Conservation (phyloP, 768 basidiomycete species). For the Rhodosporidiobolus sp. region DNA sequence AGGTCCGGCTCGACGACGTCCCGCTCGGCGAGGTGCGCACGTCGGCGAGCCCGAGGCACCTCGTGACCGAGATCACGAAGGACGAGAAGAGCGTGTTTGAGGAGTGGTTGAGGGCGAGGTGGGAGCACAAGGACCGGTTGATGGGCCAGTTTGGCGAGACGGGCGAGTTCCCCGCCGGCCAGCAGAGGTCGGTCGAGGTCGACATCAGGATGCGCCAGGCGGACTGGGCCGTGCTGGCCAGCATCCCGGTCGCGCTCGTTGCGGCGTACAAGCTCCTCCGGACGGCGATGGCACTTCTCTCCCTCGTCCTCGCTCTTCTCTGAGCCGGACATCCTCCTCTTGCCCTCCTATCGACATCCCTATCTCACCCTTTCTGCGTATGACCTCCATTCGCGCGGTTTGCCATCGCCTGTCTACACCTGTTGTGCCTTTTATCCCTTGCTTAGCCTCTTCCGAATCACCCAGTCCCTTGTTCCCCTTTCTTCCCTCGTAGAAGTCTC, state of each 20-base stretch:
- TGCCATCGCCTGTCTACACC: too few species aligned
- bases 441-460: too few species aligned
- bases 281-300: too few species aligned
- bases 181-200: slow-evolving; percentile 11
- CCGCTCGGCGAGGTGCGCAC: slow-evolving; percentile 39
- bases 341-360: too few species aligned
- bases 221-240: slow-evolving; percentile 13
- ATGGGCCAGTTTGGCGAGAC: slow-evolving; percentile 65
- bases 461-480: too few species aligned
- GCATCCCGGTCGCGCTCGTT: slow-evolving; percentile 1
- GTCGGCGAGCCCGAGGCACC: slow-evolving; percentile 39
- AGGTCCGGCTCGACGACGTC: slow-evolving; percentile 44
- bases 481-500: too few species aligned
- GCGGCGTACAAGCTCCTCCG: background rate
- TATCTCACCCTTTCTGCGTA: too few species aligned
- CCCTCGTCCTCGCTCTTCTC: too few species aligned
- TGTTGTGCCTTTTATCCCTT: too few species aligned
- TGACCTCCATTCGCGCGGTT: too few species aligned
- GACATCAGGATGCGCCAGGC: slow-evolving; percentile 1
- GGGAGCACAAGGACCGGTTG: slow-evolving; percentile 78
- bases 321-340: too few species aligned
- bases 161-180: slow-evolving; percentile 52
- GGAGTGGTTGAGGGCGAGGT: slow-evolving; percentile 72
- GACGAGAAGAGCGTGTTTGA: slow-evolving; percentile 69
- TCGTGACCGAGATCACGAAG: slow-evolving; percentile 52